These are phyloP conservation scores for Arthrobotrys conoides DNA, from an alignment of 2,329 filamentous ascomycete species.

Conservation along the genomic window DNA sequence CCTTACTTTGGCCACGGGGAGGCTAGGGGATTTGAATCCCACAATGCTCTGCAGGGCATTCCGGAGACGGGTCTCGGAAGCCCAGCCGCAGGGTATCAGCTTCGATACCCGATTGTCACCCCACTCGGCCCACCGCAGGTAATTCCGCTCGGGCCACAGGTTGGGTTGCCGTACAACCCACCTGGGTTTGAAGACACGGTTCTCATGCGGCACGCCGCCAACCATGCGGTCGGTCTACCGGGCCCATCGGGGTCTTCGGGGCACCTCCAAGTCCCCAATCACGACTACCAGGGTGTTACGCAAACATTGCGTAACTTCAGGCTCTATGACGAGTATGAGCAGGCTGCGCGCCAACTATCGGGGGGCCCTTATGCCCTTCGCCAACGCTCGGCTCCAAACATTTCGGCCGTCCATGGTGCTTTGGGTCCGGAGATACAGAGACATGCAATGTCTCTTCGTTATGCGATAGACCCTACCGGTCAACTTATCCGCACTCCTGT, in stretches of 20 bases:
- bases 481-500: conserved; percentile 8
- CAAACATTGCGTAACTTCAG: neutral
- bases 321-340: neutral
- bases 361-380: neutral
- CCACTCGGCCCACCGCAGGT: neutral
- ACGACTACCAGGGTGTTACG: too few relatives aligned
- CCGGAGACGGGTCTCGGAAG: neutral
- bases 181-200: neutral
- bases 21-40: neutral
- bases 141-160: neutral
- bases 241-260: neutral
- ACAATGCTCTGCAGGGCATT: neutral
- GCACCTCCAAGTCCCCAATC: neutral
- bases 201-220: neutral
- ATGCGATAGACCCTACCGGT: conserved; percentile 15
- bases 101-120: neutral
- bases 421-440: neutral
- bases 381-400: neutral
- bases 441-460: neutral
- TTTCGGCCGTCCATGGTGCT: neutral
- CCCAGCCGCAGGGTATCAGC: neutral
- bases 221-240: neutral
- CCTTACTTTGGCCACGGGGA: too few relatives aligned
- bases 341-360: neutral
- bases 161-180: neutral